Conservation (phyloP, 2,329 filamentous ascomycete genomes). For the Ascochyta viciae-villosae region DNA sequence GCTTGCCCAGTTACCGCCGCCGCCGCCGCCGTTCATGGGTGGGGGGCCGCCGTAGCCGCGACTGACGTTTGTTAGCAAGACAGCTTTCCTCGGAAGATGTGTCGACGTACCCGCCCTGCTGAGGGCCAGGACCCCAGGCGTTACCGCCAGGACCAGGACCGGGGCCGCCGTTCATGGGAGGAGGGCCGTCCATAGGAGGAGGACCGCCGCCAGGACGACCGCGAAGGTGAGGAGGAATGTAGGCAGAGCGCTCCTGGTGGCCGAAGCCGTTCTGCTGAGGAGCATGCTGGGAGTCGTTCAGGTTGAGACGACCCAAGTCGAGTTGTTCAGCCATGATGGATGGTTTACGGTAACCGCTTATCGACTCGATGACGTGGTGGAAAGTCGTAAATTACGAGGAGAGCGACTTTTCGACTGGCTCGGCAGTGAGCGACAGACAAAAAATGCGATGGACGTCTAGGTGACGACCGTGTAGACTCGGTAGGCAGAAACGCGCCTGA, state of each 20-base stretch:
- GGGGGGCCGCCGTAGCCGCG: constrained; percentile 42
- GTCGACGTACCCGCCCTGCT: constrained; percentile 32
- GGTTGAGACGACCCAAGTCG: constrained; percentile 78
- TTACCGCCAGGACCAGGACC: constrained; percentile 62
- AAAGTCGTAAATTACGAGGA: constrained; percentile 25
- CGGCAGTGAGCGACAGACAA: constrained; percentile 43
- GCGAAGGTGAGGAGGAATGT: constrained; percentile 87
- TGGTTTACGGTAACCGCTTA: constrained; percentile 15
- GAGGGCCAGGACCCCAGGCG: constrained; percentile 61
- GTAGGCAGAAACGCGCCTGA: constrained; percentile 52
- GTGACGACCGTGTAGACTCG: constrained; percentile 41
- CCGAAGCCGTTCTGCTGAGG: constrained; percentile 55
- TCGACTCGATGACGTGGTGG: constrained; percentile 13
- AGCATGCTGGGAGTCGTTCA: constrained; percentile 71
- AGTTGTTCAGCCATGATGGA: constrained; percentile 64
- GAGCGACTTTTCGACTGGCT: constrained; percentile 35
- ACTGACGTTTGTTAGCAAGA: constrained; percentile 32
- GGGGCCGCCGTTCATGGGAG: constrained; percentile 62
- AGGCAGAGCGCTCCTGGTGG: constrained; percentile 69
- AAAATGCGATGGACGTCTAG: constrained; percentile 30
- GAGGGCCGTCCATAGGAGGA: constrained; percentile 51
- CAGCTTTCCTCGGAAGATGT: neutral
- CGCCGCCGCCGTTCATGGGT: constrained; percentile 61
- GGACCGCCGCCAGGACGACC: constrained; percentile 43
- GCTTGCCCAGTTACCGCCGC: constrained; percentile 64